Evolutionary conservation across 805 yeast species (phyloP), one percentile per base, ranked within the genome.

Genomic region (Ogataea angusta): DNA sequence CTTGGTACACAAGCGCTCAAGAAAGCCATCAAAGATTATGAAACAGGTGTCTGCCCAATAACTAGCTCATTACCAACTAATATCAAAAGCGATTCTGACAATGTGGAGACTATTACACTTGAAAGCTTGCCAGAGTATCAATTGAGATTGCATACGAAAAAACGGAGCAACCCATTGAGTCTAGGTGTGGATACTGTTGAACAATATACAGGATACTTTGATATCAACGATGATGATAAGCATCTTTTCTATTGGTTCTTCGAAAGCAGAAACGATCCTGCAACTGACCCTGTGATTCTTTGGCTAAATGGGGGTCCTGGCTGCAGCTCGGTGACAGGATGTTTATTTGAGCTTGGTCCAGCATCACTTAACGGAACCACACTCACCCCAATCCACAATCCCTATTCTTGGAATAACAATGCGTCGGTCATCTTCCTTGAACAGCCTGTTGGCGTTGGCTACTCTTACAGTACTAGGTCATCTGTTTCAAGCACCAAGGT

Each of bases 221-320:
- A 88, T 63, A 78, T 85, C 37, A 48, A 52, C 16, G 52, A 50
- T 16, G 46, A 53, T 15, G 96, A 87, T 59, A 88, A 88, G 67
- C 96, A 88, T 66, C 81, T 87, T 60, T 87, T 86, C 68, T 66
- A 60, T 35, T 66, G 93, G 90, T 82, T 82, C 58, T 89, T 88
- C 55, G 95, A 88, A 65, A 82, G 91, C 45, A 78, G 95, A 71
- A 83, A 82, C 60, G 90, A 85, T 63, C 95, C 96, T n/a, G 67
- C 67, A 48, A 85, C 73, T 45, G 96, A 87, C 63, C 96, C 96
- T 1, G 71, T 87, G 29, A 75, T 89, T 36, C 70, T 91, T 51
- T 89, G 96, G 95, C 73, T 88, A 59, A 88, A 88, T 59, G 96
- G 96, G 53, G 96, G 96, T 13, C 96, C 96, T 31, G 96, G 96